Conservation (phyloP, 2,329 filamentous ascomycete genomes). For the Amauroascus verrucosus region DNA sequence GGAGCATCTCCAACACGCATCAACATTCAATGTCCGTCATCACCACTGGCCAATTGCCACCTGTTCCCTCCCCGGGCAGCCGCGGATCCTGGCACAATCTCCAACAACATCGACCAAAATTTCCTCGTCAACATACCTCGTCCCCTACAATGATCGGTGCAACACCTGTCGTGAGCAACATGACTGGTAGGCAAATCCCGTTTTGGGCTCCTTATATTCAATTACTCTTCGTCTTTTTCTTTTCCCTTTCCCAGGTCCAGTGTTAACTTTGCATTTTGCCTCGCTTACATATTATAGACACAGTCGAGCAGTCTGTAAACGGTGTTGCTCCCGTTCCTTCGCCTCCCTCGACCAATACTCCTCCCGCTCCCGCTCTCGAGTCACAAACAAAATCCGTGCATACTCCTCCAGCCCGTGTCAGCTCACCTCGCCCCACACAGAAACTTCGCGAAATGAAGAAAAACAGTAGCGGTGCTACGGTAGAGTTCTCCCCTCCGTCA, state of each 20-base stretch:
- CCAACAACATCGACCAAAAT: slow-evolving; percentile 50
- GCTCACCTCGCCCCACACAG: slow-evolving; percentile 38
- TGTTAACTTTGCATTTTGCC: slow-evolving; percentile 8
- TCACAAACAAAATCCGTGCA: slow-evolving; percentile 35
- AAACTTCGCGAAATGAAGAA: slow-evolving; percentile 47
- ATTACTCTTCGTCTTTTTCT: neutral
- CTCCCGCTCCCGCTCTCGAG: slow-evolving; percentile 38
- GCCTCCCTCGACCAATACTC: slow-evolving; percentile 48
- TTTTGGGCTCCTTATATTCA: slow-evolving; percentile 11
- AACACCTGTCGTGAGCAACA: slow-evolving; percentile 29
- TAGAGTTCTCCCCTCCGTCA: slow-evolving; percentile 36
- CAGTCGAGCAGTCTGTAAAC: slow-evolving; percentile 35
- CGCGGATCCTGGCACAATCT: slow-evolving; percentile 47
- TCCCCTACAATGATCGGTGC: slow-evolving; percentile 61
- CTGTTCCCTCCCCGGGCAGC: slow-evolving; percentile 72
- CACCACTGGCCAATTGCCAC: slow-evolving; percentile 66
- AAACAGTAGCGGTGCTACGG: slow-evolving; percentile 35
- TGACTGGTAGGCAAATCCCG: slow-evolving; percentile 20
- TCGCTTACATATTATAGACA: slow-evolving; percentile 17
- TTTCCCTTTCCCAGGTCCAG: neutral
- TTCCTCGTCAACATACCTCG: slow-evolving; percentile 63
- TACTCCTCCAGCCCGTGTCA: slow-evolving; percentile 41
- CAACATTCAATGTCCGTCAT: slow-evolving; percentile 64
- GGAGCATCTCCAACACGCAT: slow-evolving; percentile 32
- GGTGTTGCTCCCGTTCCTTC: slow-evolving; percentile 23